Base-by-base conservation (phyloP, 805 yeast genomes). In the Wickerhamiella hasegawae region DNA sequence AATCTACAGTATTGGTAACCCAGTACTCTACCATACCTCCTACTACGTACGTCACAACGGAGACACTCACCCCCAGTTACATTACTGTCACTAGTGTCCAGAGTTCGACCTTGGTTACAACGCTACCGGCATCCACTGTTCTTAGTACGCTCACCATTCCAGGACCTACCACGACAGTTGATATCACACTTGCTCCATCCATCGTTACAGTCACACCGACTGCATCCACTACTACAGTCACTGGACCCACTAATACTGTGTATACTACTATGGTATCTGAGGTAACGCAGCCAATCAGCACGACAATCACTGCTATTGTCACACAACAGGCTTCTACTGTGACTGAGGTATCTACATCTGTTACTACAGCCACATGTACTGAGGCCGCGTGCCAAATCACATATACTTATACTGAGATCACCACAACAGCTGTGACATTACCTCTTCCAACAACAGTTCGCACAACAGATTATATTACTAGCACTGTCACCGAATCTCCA, bases 211-310 rank as follows among this genome's bases (percentile, higher is more conserved):
- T 32, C n/a, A 18, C 30, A 17, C 23, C 27, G 5, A 12, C 25
- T n/a, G 22, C 29, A 12, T 9, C 25, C 10, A 32, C 35, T 6
- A 24, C 19, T 12, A 19, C 21, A 10, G 20, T 32, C 15, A 3
- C 18, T 31, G 35, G 35, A 3, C 34, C 34, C 17, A 22, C 28
- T 15, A 8, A n/a, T 20, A 33, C 36, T 14, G 25, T 24, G 16
- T 16, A n/a, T 8, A 15, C 28, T 11, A 18, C 23, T 15, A 11
- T 15, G 11, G 17, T 19, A 2, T 17, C 19, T 19, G 30, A 24
- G 3, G 18, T 34, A 4, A 16, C 23, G 15, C 28, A 28, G 18
- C 24, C 32, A 8, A 15, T 34, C 19, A 28, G 28, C 10, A 23
- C 28, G 9, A 34, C 37, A 18, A 14, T 15, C n/a, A 21, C 20